A percentile compares a stretch with the other conserved stretches of the same genome.
phyloP scores from a whole-genome alignment of 805 yeast species.

The Groenewaldozyma tartarivorans region DNA sequence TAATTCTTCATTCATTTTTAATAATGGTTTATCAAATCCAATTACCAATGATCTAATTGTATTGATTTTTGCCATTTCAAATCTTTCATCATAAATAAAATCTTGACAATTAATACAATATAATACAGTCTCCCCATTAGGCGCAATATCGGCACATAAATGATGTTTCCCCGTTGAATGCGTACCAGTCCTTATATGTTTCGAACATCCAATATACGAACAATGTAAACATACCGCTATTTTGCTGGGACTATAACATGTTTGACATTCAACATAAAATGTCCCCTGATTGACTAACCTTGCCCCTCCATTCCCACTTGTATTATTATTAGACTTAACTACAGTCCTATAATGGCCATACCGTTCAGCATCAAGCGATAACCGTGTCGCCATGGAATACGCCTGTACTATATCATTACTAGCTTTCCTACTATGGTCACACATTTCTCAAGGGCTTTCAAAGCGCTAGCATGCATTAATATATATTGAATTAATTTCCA shows the following conservation, averaged over 20 bases:
- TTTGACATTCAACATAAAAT: neutral
- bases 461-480: no score
- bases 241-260: neutral
- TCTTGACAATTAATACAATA: slow-evolving; percentile 75
- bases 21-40: no score
- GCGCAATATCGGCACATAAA: slow-evolving; percentile 49
- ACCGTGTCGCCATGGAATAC: slow-evolving; percentile 2
- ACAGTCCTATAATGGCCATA: neutral
- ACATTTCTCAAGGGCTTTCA: neutral
- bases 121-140: slow-evolving; percentile 44
- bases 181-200: slow-evolving; percentile 9
- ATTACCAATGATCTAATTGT: slow-evolving; percentile 4
- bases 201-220: slow-evolving; percentile 13
- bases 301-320: neutral
- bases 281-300: neutral
- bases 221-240: slow-evolving; percentile 14
- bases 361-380: neutral
- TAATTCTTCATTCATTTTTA: neutral
- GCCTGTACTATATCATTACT: neutral
- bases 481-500: no score
- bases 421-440: neutral
- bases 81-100: slow-evolving; percentile 51
- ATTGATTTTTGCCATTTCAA: slow-evolving; percentile 42
- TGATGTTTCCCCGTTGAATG: slow-evolving; percentile 15
- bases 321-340: no score